Base-by-base conservation (phyloP, 2,329 filamentous ascomycete genomes). In the Pseudopithomyces chartarum region DNA sequence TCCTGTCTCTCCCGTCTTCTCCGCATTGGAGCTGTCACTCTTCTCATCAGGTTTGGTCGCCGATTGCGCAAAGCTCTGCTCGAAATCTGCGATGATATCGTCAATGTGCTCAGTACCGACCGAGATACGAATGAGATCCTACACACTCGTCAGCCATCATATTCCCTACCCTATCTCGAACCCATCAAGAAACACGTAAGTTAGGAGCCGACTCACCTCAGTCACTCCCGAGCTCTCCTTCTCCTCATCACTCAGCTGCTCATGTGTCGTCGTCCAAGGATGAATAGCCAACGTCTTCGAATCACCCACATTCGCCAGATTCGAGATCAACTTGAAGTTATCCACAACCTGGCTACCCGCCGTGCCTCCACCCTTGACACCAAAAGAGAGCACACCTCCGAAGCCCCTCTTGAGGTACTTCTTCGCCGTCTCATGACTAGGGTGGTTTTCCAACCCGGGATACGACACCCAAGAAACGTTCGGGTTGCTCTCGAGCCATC, bases 41-140 rank as follows among this genome's bases (percentile, higher is more conserved):
- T 73, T 65, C 57, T 71, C 67, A 3, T 69, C 66, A 7, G 76
- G 79, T 71, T 80, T 80, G 10, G 79, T 81, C 1, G 77, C 77
- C 6, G 79, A 72, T 23, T 85, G 83, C 72, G 86, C 84, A 78
- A 97, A 96, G 0, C 91, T 90, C 81, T 97, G 93, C 77, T 94
- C 89, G 74, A 98, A 97, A 78, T 98, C 94, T 67, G 88, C 90
- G 71, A 97, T 95, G 69, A 98, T 97, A 72, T 98, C 94, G 80
- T 97, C 93, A 73, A 98, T 96, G 76, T 97, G 92, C 80, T 98
- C 94, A 0, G 90, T 96, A 51, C 94, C 94, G 57, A 97, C 93
- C 0, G 93, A 97, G 71, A 98, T 95, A 61, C 94, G 90, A 77
- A 98, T 97, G 38, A 93, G 87, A 71, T 96, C 94, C 84, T 92